Percentiles rank a stretch among this genome's conserved stretches.
Evolutionary conservation across 306 rosid species (phyloP).

Genomic region (Datisca glomerata): DNA sequence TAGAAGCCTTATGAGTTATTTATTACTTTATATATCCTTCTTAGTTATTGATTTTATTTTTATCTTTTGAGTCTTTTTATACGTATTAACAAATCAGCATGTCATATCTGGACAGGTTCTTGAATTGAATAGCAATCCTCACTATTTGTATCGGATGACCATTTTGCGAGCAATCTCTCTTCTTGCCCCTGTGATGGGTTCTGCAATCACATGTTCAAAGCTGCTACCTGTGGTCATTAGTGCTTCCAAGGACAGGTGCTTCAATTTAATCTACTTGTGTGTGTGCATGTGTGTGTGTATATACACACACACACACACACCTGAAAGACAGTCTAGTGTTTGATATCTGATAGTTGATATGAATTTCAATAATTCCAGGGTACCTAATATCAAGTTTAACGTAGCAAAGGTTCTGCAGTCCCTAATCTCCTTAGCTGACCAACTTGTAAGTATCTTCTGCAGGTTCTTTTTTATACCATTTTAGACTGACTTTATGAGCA

Average conservation of each 20-base stretch:
- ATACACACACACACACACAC: not conserved
- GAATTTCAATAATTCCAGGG: conserved; percentile 30
- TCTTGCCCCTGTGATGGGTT: conserved; percentile 91
- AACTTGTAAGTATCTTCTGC: conserved; percentile 61
- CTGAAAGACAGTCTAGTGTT: not conserved
- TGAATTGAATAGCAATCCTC: conserved; percentile 77
- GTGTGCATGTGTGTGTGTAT: too few species aligned
- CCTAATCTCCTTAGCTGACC: conserved; percentile 80
- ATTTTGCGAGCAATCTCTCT: conserved; percentile 71
- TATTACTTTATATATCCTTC: too few species aligned
- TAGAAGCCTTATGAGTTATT: too few species aligned
- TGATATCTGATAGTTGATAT: conserved; percentile 16
- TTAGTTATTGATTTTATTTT: too few species aligned
- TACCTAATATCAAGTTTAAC: conserved; percentile 90
- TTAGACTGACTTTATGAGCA: not conserved
- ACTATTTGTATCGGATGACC: conserved; percentile 95
- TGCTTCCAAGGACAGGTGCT: conserved; percentile 78
- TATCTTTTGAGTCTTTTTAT: too few species aligned
- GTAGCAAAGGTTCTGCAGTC: conserved; percentile 89
- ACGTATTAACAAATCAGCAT: too few species aligned
- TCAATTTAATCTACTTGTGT: not conserved
- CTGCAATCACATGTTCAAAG: conserved; percentile 81
- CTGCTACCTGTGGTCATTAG: conserved; percentile 61
- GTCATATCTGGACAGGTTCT: conserved; percentile 51
- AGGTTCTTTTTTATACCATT: not conserved